Evolutionary conservation across 345 rosid genomes (phyloP), one percentile per base, ranked within the genome.

Genomic region (Eutrema yunnanense): DNA sequence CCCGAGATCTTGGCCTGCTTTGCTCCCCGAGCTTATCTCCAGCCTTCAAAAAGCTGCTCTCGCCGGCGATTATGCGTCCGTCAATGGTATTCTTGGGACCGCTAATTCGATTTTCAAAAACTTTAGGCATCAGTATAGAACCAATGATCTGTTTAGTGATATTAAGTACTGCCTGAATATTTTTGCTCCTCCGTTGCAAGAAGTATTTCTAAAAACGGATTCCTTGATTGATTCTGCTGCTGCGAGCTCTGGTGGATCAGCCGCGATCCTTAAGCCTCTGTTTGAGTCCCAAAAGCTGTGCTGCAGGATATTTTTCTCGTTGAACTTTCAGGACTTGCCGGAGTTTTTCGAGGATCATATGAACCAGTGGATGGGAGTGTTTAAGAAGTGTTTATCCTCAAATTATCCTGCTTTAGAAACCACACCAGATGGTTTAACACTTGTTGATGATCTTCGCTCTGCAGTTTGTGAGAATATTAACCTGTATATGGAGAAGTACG

Each of bases 271-370:
- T 34, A 82, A 81, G 78, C 84, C 90, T 0, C 62, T 88, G n/a
- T 85, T 92, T 4, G 96, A 92, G 84, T 91, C 96, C 0, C 97
- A 90, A 75, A 87, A 84, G 78, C 77, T 92, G 59, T 95, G 99
- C 62, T 95, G 93, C 79, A 85, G 96, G 72, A 84, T 92, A 62
- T 95, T 95, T 68, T 92, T 77, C 72, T 92, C 97, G 1, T 62
- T 95, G 79, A 95, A 95, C 73, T 92, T 84, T 75, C 95, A 88
- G 78, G 99, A 95, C 42, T 65, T 95, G 80, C 97, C 99, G 0
- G 99, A 92, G 84, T 95, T 81, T 70, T 95, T 95, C 33, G 99
- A 95, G 86, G 99, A 95, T 77, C 90, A 95, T 71, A 95, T 92
- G 96, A 79, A 70, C 3, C 91, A 88, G 69, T 95, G 99, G 99